Conservation (phyloP, 495 filamentous ascomycete genomes). For the Aspergillus heteromorphus region DNA sequence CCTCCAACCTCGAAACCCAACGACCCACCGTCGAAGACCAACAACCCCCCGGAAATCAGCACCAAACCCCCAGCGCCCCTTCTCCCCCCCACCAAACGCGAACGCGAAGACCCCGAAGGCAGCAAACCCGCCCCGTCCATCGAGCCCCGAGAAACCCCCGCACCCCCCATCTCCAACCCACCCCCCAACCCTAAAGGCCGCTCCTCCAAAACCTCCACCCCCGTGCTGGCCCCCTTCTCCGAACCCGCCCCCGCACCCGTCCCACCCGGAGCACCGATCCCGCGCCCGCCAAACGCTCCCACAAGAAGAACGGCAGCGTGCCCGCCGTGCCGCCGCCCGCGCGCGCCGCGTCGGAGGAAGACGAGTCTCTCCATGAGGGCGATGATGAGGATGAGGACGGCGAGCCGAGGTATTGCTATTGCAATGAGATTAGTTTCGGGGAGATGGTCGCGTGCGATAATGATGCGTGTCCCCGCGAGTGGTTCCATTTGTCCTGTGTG, state of each 20-base stretch:
- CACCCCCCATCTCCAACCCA: slow-evolving; percentile 1
- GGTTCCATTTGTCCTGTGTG: slow-evolving; percentile 95
- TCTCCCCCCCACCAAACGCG: slow-evolving; percentile 18
- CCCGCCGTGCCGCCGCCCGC: slow-evolving; percentile 26
- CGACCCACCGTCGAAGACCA: slow-evolving; percentile 26
- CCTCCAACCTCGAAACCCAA: slow-evolving; percentile 20
- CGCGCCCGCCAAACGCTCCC: slow-evolving; percentile 51
- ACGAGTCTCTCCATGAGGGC: slow-evolving; percentile 50
- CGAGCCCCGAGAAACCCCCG: slow-evolving; percentile 21
- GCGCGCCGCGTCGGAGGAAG: slow-evolving; percentile 41
- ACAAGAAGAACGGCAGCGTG: slow-evolving; percentile 56
- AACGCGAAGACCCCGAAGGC: slow-evolving; percentile 29
- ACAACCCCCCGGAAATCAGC: too few species aligned
- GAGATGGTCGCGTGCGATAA: slow-evolving; percentile 99
- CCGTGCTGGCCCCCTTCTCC: slow-evolving; percentile 37
- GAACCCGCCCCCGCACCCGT: slow-evolving; percentile 33
- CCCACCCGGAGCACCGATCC: slow-evolving; percentile 39
- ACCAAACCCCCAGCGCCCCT: too few species aligned
- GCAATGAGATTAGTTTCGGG: slow-evolving; percentile 87
- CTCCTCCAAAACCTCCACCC: slow-evolving; percentile 57
- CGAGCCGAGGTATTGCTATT: slow-evolving; percentile 89
- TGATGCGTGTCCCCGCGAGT: slow-evolving; percentile 79
- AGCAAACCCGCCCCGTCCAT: slow-evolving; percentile 25
- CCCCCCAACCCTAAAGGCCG: slow-evolving; percentile 33
- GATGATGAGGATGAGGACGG: slow-evolving; percentile 70